These are phyloP conservation scores for Aspergillus funiculosus DNA, from an alignment of 495 filamentous ascomycete genomes.

Conservation along the genomic window DNA sequence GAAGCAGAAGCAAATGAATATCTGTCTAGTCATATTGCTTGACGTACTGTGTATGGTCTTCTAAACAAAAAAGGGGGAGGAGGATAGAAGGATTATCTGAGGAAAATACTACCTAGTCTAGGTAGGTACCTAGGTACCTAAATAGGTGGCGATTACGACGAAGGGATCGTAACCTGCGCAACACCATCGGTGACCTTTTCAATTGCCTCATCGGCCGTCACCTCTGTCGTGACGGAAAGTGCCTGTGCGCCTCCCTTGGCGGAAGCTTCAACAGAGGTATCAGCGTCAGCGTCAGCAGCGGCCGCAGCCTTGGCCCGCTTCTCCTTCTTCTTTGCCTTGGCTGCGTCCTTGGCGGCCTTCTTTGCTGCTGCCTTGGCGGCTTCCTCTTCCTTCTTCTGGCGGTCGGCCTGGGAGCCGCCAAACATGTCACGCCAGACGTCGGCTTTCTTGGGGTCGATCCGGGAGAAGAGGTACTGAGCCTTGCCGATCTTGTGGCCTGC, in stretches of 20 bases:
- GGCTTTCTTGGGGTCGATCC: constrained; percentile 75
- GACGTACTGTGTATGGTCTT: too few relatives aligned
- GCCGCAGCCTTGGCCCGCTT: constrained; percentile 19
- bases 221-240: constrained; percentile 20
- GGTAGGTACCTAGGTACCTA: background rate
- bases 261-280: constrained; percentile 26
- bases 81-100: too few relatives aligned
- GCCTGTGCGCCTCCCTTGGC: constrained; percentile 34
- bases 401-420: constrained; percentile 65
- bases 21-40: background rate
- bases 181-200: constrained; percentile 39
- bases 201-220: constrained; percentile 28
- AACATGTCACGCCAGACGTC: constrained; percentile 76
- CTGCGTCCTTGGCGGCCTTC: constrained; percentile 23
- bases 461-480: constrained; percentile 75
- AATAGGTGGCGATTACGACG: constrained; percentile 19
- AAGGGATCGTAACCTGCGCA: constrained; percentile 37
- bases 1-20: background rate
- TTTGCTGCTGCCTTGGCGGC: constrained; percentile 54
- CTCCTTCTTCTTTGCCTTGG: constrained; percentile 25
- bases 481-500: constrained; percentile 77
- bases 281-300: constrained; percentile 44
- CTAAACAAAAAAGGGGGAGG: background rate
- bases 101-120: background rate
- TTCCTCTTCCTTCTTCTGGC: constrained; percentile 60